Base-by-base conservation (phyloP, 2,329 filamentous ascomycete species). In the Epichloe gansuensis region DNA sequence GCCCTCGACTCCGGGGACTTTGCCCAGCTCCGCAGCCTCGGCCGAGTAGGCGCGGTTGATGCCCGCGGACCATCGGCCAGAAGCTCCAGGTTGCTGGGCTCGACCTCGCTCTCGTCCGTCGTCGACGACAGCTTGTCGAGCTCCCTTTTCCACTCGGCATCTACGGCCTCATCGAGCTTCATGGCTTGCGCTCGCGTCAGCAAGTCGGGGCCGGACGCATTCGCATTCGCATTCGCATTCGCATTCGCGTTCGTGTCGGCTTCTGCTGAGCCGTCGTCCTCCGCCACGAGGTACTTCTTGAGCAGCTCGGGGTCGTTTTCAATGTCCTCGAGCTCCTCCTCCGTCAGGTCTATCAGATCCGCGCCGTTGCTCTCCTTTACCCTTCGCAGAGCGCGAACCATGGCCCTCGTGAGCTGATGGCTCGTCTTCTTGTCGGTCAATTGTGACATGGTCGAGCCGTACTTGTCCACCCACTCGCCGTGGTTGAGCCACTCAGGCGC, bases 381-480 rank as follows among this genome's bases (percentile, higher is more conserved):
- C 63, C 61, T 67, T 60, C 63, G 70, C 60, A 75, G 58, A 28
- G 72, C 71, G 44, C 69, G 63, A 35, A 69, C 60, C 63, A 72
- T 71, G 54, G 70, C 70, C 42, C 67, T 62, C 49, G 66, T 66
- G 46, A 74, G 67, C 59, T 74, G 70, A 54, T 69, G 62, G 52
- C 66, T 69, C 54, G 71, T 69, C 59, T 70, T 70, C 60, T 70
- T 69, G 52, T 70, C 70, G 54, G 69, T 70, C 54, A 74, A 56
- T 45, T 63, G 59, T 49, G 68, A 65, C 63, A 78, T 69, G 64
- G 70, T 75, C 52, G 67, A 62, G 48, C 74, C 72, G 60, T 85
- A 75, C 62, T 85, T 78, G 48, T 79, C 71, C 39, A 67, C 61
- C 67, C 67, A 78, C 64, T 88, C 82, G 57, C 81, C 76, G 53